Evolutionary conservation across 495 filamentous ascomycete species (phyloP).

Genomic region (Penicillium nucicola): DNA sequence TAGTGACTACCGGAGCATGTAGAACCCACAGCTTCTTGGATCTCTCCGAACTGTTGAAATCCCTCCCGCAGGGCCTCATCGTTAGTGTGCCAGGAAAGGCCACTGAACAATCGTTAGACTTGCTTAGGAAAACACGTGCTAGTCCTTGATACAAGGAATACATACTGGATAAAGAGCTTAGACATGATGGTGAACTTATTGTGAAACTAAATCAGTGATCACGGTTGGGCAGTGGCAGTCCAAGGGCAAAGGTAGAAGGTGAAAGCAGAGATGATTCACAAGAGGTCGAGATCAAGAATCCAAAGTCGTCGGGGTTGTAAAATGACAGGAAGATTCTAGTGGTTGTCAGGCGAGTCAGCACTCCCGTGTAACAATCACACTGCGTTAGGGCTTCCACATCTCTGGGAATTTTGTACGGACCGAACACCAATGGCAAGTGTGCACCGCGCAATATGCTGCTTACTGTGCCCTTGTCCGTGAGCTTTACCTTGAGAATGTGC

Average conservation of each 20-base stretch:
- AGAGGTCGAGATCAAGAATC: constrained; percentile 1
- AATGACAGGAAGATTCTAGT: constrained; percentile 23
- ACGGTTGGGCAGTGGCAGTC: not conserved
- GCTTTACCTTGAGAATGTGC: constrained; percentile 2
- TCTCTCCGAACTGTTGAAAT: constrained; percentile 82
- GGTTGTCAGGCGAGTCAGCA: constrained; percentile 29
- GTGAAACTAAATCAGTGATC: not conserved
- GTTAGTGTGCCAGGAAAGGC: constrained; percentile 97
- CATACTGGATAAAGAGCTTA: constrained; percentile 30
- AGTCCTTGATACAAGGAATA: not conserved
- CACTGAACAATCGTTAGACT: constrained; percentile 48
- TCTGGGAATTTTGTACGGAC: constrained; percentile 8
- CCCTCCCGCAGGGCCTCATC: constrained; percentile 76
- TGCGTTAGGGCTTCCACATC: constrained; percentile 27
- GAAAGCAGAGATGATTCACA: not conserved
- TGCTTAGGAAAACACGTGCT: not conserved
- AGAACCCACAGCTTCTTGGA: constrained; percentile 87
- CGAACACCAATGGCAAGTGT: constrained; percentile 10
- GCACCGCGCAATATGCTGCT: constrained; percentile 16
- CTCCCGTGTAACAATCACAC: constrained; percentile 30
- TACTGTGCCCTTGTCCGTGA: constrained; percentile 13
- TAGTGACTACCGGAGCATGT: not conserved
- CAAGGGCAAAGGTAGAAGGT: not conserved
- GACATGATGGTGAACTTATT: constrained; percentile 15
- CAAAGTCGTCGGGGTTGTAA: constrained; percentile 8